These are phyloP conservation scores for Colletotrichum cereale DNA, from an alignment of 2,329 filamentous ascomycete genomes.

Conservation along the genomic window DNA sequence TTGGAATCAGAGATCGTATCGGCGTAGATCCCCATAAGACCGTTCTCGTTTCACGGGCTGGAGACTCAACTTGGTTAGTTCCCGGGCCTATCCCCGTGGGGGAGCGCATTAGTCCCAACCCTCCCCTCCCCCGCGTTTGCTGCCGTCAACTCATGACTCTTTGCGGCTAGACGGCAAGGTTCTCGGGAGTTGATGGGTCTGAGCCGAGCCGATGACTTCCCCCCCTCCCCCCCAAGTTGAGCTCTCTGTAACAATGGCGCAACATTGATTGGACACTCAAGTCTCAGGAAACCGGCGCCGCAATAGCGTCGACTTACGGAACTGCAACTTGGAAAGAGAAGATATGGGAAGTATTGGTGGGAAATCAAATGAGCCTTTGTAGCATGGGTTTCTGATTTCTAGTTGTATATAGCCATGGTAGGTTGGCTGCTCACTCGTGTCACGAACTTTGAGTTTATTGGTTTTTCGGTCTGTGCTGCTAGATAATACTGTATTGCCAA, in stretches of 20 bases:
- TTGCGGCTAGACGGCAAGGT: too few species aligned
- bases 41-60: neutral
- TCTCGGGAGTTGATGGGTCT: slow-evolving; percentile 17
- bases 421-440: neutral
- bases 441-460: neutral
- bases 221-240: neutral
- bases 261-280: neutral
- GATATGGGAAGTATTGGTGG: too few species aligned
- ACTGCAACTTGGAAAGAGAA: neutral
- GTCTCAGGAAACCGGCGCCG: too few species aligned
- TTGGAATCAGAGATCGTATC: neutral
- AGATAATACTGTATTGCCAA: neutral
- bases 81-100: slow-evolving; percentile 4
- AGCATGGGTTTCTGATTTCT: neutral
- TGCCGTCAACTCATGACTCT: too few species aligned
- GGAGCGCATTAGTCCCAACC: neutral
- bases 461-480: neutral
- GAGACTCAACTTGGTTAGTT: neutral
- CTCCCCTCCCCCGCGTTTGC: neutral
- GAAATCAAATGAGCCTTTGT: too few species aligned
- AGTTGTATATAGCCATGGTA: neutral
- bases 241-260: neutral
- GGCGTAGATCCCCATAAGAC: neutral
- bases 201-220: slow-evolving; percentile 28
- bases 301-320: too few species aligned